These are phyloP conservation scores for Erigeron canadensis DNA, from an alignment of 129 eudicot genomes.

Conservation along the genomic window DNA sequence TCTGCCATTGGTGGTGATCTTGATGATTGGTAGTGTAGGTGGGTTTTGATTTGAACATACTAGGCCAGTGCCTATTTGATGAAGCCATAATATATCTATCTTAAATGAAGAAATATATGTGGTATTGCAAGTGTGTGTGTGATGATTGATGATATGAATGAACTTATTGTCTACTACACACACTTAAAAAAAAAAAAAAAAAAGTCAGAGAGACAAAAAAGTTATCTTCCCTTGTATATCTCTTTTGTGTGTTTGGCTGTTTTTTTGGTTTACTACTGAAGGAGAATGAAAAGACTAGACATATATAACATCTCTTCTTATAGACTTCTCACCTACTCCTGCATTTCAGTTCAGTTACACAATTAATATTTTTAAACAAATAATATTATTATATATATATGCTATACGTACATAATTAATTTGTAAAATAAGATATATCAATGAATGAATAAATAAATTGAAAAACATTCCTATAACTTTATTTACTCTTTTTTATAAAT, in stretches of 20 bases:
- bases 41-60: constrained; percentile 94
- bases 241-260: constrained; percentile 29
- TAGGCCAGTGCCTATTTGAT: constrained; percentile 98
- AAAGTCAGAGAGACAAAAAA: constrained; percentile 21
- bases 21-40: constrained; percentile 41
- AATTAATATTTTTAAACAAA: constrained; percentile 22
- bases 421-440: constrained; percentile 28
- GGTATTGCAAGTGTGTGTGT: constrained; percentile 17
- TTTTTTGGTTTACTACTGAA: constrained; percentile 30
- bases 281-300: constrained; percentile 42
- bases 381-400: constrained; percentile 1
- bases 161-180: constrained; percentile 19
- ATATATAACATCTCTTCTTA: constrained; percentile 47
- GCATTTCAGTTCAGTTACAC: constrained; percentile 40
- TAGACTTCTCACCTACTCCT: constrained; percentile 65
- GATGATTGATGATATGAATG: constrained; percentile 38
- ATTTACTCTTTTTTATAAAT: too few relatives aligned
- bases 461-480: not conserved
- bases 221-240: not conserved
- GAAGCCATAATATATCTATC: constrained; percentile 52
- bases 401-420: not conserved
- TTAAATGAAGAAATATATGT: too few relatives aligned
- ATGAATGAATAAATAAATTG: not conserved
- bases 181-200: constrained; percentile 3
- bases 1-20: constrained; percentile 60